Evolutionary conservation across 2,329 filamentous ascomycete genomes (phyloP), one percentile per base, ranked within the genome.

Genomic region (Monascus ruber): DNA sequence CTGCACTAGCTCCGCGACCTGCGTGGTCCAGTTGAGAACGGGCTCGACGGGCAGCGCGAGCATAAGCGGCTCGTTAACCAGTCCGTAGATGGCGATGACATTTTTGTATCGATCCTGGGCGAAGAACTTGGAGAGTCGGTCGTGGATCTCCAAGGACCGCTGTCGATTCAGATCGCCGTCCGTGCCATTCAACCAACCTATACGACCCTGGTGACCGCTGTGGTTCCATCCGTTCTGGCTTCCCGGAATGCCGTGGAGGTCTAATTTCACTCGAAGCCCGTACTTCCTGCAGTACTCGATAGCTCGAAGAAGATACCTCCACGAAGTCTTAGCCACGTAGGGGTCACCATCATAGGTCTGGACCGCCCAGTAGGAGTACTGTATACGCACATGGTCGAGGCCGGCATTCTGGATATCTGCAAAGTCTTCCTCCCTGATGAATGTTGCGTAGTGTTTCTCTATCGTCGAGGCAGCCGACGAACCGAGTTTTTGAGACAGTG

Each of bases 141-240:
- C 75, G 65, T 98, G 91, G 31, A 96, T 72, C 42, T 93, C 86
- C 11, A 95, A 74, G 1, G 85, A 85, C 29, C 89, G 78, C 52
- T 94, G 74, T 0, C 73, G 81, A 58, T 95, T 94, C 9, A 79
- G 60, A 1, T 73, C 70, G 7, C 91, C 89, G 54, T 94, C 72
- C 0, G 85, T 82, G n/a, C 91, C 91, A 52, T 91, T 91, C 31
- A 96, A 67, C 91, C 91, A 98, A 25, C 77, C 73, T 46, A 96
- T 89, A 1, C 64, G 44, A 1, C 91, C 89, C 58, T 83, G 81
- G 6, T 79, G 77, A 0, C 91, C 91, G 50, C 85, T 93, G 62
- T 98, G 91, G 53, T 95, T 95, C 89, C 89, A 96, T 2, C 91
- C 91, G 54, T 98, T 98, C 56, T 96, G 91, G 44, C 83, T 89